A percentile compares a stretch with the other conserved stretches of the same genome.
Conservation (phyloP, 192 early-diverging fungal species). For the Martensiomyces pterosporus region DNA sequence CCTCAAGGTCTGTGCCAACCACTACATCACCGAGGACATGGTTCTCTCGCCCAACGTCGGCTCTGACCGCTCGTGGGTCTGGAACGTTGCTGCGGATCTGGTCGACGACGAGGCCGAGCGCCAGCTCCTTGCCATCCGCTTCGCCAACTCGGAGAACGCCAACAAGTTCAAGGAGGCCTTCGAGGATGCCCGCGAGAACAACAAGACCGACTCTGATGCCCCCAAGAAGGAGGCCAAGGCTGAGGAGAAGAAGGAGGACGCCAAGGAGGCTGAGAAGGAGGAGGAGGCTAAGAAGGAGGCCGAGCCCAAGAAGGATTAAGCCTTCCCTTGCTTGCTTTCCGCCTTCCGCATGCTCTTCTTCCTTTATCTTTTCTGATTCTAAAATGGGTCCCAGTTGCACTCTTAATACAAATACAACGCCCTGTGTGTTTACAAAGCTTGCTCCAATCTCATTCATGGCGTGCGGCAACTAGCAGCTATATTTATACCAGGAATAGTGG, state of each 20-base stretch:
- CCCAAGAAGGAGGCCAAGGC: slow-evolving; percentile 17
- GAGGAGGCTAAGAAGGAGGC: slow-evolving; percentile 29
- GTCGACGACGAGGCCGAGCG: slow-evolving; percentile 82
- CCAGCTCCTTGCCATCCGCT: slow-evolving; percentile 92
- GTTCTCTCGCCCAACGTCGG: slow-evolving; percentile 90
- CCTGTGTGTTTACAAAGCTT: too few species aligned
- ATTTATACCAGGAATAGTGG: too few species aligned
- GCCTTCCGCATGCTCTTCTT: too few species aligned
- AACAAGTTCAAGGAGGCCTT: slow-evolving; percentile 88
- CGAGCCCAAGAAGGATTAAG: slow-evolving; percentile 4
- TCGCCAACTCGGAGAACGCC: slow-evolving; percentile 94
- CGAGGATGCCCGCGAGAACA: slow-evolving; percentile 61
- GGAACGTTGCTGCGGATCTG: slow-evolving; percentile 83
- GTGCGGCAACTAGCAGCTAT: too few species aligned
- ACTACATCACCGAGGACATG: slow-evolving; percentile 87
- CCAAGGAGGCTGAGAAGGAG: slow-evolving; percentile 26
- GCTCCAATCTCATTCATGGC: too few species aligned
- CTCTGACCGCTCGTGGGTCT: slow-evolving; percentile 99
- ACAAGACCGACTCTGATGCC: too few species aligned
- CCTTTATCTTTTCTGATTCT: too few species aligned
- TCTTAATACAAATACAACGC: too few species aligned
- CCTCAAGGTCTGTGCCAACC: slow-evolving; percentile 98
- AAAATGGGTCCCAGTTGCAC: too few species aligned
- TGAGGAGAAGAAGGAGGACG: slow-evolving; percentile 25
- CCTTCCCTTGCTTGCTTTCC: too few species aligned